These are phyloP conservation scores for Xylariaceae sp. DNA, from an alignment of 2,329 filamentous ascomycete species.

Conservation along the genomic window DNA sequence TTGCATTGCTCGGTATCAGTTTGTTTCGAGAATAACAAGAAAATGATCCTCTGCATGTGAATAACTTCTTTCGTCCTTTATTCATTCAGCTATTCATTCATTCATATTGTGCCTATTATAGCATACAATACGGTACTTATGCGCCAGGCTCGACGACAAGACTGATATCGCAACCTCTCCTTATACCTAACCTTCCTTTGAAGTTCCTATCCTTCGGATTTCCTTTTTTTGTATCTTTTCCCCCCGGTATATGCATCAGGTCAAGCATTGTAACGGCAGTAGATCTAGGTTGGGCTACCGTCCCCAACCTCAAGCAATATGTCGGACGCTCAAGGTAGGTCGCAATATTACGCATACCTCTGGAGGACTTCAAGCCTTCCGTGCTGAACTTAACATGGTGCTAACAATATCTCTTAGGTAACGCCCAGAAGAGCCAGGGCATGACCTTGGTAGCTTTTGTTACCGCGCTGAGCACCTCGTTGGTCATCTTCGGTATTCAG, in stretches of 20 bases:
- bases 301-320: slow-evolving; percentile 9
- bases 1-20: slow-evolving; percentile 4
- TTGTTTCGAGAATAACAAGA: background rate
- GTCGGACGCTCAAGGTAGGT: slow-evolving; percentile 18
- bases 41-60: background rate
- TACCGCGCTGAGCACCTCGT: slow-evolving; percentile 64
- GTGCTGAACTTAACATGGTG: background rate
- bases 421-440: slow-evolving; percentile 40
- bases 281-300: slow-evolving; percentile 11
- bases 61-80: slow-evolving; percentile 9
- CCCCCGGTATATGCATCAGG: background rate
- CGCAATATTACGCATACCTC: background rate
- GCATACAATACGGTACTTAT: slow-evolving; percentile 1
- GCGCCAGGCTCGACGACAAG: slow-evolving; percentile 1
- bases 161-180: background rate
- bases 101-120: slow-evolving; percentile 1
- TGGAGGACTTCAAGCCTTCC: background rate
- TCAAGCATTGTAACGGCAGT: slow-evolving; percentile 4
- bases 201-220: background rate
- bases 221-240: slow-evolving; percentile 2
- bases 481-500: slow-evolving; percentile 65
- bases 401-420: slow-evolving; percentile 10
- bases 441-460: slow-evolving; percentile 61
- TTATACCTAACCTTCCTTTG: background rate
- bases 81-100: background rate